phyloP scores from a whole-genome alignment of 768 basidiomycete genomes.

The Gloeostereum incarnatum region DNA sequence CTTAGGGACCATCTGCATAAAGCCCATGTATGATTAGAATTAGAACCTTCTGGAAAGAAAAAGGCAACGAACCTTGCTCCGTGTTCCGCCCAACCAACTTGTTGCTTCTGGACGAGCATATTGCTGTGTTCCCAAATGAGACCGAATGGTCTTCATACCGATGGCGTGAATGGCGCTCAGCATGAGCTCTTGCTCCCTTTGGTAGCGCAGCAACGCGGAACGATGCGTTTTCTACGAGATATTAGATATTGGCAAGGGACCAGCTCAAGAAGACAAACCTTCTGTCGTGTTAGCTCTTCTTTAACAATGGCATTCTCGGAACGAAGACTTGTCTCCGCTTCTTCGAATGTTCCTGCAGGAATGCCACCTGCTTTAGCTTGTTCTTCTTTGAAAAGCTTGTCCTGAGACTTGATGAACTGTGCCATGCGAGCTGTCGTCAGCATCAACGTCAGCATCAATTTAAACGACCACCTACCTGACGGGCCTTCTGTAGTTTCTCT shows the following conservation, averaged over 20 bases:
- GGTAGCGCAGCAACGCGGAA: conserved; percentile 50
- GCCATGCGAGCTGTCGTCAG: conserved; percentile 3
- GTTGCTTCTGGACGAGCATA: too few species aligned
- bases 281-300: conserved; percentile 52
- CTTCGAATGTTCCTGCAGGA: conserved; percentile 52
- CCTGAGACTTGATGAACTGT: conserved; percentile 89
- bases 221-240: neutral
- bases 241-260: neutral
- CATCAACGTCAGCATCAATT: neutral
- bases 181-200: conserved; percentile 76
- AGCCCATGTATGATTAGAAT: too few species aligned
- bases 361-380: conserved; percentile 42
- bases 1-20: too few species aligned
- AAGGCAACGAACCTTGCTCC: too few species aligned
- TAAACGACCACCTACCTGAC: conserved; percentile 39
- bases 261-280: conserved; percentile 23
- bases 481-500: conserved; percentile 77
- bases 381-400: conserved; percentile 81
- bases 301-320: conserved; percentile 57
- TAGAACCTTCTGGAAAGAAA: too few species aligned
- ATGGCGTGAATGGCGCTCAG: conserved; percentile 62
- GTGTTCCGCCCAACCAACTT: too few species aligned
- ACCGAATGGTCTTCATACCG: conserved; percentile 55
- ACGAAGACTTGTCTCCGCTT: conserved; percentile 58
- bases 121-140: conserved; percentile 38